A percentile compares a stretch with the other conserved stretches of the same genome.
phyloP scores from a whole-genome alignment of 495 filamentous ascomycete genomes.

The Gamarada debralockiae region DNA sequence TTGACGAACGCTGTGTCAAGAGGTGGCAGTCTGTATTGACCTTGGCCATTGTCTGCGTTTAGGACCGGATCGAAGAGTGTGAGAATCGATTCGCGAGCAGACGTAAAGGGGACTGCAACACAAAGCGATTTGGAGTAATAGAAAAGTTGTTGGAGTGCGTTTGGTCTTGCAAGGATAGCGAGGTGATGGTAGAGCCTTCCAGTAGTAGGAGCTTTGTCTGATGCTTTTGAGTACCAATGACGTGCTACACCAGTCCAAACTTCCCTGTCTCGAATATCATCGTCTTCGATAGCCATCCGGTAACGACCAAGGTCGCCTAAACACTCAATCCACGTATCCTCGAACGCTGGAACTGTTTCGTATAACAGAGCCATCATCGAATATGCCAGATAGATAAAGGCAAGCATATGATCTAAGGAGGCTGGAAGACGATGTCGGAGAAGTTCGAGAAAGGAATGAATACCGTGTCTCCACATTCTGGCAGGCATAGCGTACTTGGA shows the following conservation, averaged over 20 bases:
- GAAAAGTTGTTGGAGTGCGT: slow-evolving; percentile 69
- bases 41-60: slow-evolving; percentile 9
- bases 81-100: slow-evolving; percentile 22
- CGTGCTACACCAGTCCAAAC: slow-evolving; percentile 73
- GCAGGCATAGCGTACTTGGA: slow-evolving; percentile 76
- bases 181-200: slow-evolving; percentile 83
- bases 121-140: slow-evolving; percentile 54
- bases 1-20: slow-evolving; percentile 54
- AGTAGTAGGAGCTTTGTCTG: slow-evolving; percentile 62
- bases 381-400: slow-evolving; percentile 79
- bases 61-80: slow-evolving; percentile 26
- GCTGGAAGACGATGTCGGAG: slow-evolving; percentile 64
- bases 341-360: slow-evolving; percentile 71
- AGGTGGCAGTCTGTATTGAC: slow-evolving; percentile 23
- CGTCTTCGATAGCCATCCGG: slow-evolving; percentile 74
- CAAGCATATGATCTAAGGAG: slow-evolving; percentile 73
- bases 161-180: slow-evolving; percentile 74
- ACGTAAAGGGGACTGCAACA: slow-evolving; percentile 19
- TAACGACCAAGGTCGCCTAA: slow-evolving; percentile 69
- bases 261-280: slow-evolving; percentile 66
- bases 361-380: slow-evolving; percentile 75
- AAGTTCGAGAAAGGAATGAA: slow-evolving; percentile 74
- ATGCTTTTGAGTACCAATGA: slow-evolving; percentile 79
- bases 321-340: slow-evolving; percentile 90
- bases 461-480: slow-evolving; percentile 81